Evolutionary conservation across 2,329 filamentous ascomycete species (phyloP).

Genomic region (Claviceps digitariae): DNA sequence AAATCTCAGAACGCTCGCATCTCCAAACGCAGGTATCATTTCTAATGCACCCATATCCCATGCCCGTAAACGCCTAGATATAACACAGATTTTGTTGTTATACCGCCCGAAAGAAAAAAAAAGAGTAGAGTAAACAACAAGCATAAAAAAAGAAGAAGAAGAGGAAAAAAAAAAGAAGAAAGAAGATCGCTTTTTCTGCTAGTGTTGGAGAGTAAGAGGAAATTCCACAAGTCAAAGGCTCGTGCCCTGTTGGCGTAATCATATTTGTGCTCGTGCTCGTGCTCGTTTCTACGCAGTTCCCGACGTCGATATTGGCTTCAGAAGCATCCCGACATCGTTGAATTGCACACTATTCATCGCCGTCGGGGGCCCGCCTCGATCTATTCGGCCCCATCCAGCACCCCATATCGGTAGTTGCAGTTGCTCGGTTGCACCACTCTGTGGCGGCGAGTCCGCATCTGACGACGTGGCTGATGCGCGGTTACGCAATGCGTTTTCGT

Average conservation of each 20-base stretch:
- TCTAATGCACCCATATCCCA: conserved; percentile 1
- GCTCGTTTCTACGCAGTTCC: neutral
- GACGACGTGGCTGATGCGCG: conserved; percentile 2
- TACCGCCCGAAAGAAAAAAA: neutral
- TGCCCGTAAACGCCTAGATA: conserved; percentile 1
- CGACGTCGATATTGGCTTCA: conserved; percentile 4
- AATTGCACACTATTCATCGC: conserved; percentile 13
- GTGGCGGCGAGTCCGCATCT: neutral
- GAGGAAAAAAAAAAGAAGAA: neutral
- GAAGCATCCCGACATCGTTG: conserved; percentile 21
- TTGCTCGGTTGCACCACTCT: neutral
- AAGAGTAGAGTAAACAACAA: neutral
- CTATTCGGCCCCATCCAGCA: conserved; percentile 19
- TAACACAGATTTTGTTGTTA: neutral
- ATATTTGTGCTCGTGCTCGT: neutral
- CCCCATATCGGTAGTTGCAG: conserved; percentile 13
- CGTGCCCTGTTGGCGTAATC: neutral
- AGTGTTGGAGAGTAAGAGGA: neutral
- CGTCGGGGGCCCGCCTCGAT: conserved; percentile 12
- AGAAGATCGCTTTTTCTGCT: neutral
- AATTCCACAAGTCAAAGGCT: neutral
- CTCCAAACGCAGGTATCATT: conserved; percentile 4
- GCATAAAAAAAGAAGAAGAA: neutral
- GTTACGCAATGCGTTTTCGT: conserved; percentile 20
- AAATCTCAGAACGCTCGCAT: neutral